A percentile compares a stretch with the other conserved stretches of the same genome.
Evolutionary conservation across 1,284 basidiomycete species (phyloP).

Genomic region (Leccinum subspadiceum): DNA sequence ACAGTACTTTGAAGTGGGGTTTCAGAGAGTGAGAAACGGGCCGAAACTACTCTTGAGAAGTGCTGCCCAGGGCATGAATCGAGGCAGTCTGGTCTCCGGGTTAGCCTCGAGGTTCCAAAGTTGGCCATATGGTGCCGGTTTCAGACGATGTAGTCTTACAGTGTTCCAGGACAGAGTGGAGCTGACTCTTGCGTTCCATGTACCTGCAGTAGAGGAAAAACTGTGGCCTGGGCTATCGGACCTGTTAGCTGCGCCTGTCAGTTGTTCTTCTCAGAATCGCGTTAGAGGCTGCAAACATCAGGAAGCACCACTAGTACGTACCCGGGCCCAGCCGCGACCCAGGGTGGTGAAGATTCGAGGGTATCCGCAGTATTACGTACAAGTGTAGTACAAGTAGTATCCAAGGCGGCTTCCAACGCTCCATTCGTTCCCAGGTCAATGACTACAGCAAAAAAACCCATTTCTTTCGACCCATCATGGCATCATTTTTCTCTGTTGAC

Average conservation of each 20-base stretch:
- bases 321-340: too few relatives aligned
- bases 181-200: neutral
- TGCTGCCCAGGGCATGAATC: too few relatives aligned
- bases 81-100: neutral
- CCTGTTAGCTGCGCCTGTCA: neutral
- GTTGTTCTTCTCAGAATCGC: neutral
- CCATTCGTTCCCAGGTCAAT: constrained; percentile 10
- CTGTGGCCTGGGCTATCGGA: neutral
- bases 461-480: constrained; percentile 52
- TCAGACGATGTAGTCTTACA: neutral
- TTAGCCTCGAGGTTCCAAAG: too few relatives aligned
- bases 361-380: neutral
- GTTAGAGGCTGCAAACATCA: neutral
- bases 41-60: too few relatives aligned
- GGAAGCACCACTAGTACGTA: too few relatives aligned
- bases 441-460: constrained; percentile 21
- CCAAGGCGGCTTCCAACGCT: neutral
- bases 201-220: neutral
- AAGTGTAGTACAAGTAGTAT: neutral
- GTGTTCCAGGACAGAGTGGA: too few relatives aligned
- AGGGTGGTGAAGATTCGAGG: neutral
- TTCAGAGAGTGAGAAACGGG: neutral
- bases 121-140: neutral
- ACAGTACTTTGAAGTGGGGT: neutral
- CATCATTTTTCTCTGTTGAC: constrained; percentile 49